Base-by-base conservation (phyloP, 1,284 basidiomycete species). In the Rhodotorula glutinis region DNA sequence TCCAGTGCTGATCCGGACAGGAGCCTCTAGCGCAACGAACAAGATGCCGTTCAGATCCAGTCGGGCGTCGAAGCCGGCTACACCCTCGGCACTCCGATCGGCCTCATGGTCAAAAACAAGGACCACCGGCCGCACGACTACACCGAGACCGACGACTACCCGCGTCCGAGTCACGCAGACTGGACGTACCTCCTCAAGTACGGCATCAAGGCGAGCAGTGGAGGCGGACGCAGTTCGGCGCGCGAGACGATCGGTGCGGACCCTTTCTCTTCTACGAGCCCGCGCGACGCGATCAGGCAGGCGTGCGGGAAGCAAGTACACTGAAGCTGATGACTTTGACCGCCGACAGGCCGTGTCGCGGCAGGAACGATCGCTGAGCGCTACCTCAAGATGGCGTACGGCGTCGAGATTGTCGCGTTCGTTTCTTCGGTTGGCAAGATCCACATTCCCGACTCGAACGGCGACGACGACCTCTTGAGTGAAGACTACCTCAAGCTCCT, bases 101-200 rank as follows among this genome's bases (percentile, higher is more conserved):
- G 88, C 10, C 86, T 99, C 56, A 84, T 98, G 64, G 93, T 99
- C 46, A 91, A 88, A 77, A 99, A 99, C 81, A 93, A 98, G 81
- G 96, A 99, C 79, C 96, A 99, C 78, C 85, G 96, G 53, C 96
- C 96, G 27, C 89, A 98, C 78, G 96, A 99, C 81, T 99, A 99
- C 82, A 89, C 92, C 75, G 96, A 98, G 82, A 98, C 95, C 1
- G 95, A 98, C 78, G 83, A 93, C 65, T 98, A 92, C 82, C 96
- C 96, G 49, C 88, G 96, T 40, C 96, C 96, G 25, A 92, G 90
- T 74, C 96, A 99, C 78, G 96, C 96, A 59, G 96, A 99, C 79
- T 98, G 90, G 80, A 98, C 96, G 41, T 99, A 99, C 81, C 86
- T 98, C 62, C 88, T 93, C 76, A 99, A 99, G 78, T 99, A 98